Conservation (phyloP, 768 basidiomycete genomes). For the Leccinum longicurvipes region DNA sequence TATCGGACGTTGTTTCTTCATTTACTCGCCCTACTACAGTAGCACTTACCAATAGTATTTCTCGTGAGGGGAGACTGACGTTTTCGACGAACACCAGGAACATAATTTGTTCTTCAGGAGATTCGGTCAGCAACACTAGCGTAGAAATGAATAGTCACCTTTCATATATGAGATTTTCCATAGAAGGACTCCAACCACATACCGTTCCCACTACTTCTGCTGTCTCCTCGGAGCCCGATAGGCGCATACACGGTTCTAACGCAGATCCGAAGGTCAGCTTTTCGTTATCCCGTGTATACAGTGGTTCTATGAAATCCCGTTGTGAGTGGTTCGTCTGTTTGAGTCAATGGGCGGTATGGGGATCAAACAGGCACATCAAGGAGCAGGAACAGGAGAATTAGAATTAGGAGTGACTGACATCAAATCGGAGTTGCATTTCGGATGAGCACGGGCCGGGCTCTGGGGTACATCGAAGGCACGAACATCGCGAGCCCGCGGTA, state of each 20-base stretch:
- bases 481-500: too few species aligned
- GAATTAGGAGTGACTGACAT: background rate
- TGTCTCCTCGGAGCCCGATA: constrained; percentile 14
- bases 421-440: background rate
- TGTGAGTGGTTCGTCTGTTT: background rate
- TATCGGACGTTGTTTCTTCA: background rate
- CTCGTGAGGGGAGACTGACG: background rate
- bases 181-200: constrained; percentile 10
- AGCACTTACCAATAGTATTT: background rate
- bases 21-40: constrained; percentile 15
- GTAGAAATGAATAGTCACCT: too few species aligned
- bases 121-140: constrained; percentile 2
- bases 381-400: background rate
- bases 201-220: constrained; percentile 16
- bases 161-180: too few species aligned
- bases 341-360: background rate
- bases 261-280: constrained; percentile 8
- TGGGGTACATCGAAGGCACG: too few species aligned
- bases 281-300: background rate
- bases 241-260: constrained; percentile 6
- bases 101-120: too few species aligned
- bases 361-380: constrained; percentile 1
- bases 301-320: background rate
- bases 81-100: background rate
- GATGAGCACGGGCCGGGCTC: background rate